A percentile compares a stretch with the other conserved stretches of the same genome.
Conservation (phyloP, 1,284 basidiomycete species). For the Amylostereum areolatum region DNA sequence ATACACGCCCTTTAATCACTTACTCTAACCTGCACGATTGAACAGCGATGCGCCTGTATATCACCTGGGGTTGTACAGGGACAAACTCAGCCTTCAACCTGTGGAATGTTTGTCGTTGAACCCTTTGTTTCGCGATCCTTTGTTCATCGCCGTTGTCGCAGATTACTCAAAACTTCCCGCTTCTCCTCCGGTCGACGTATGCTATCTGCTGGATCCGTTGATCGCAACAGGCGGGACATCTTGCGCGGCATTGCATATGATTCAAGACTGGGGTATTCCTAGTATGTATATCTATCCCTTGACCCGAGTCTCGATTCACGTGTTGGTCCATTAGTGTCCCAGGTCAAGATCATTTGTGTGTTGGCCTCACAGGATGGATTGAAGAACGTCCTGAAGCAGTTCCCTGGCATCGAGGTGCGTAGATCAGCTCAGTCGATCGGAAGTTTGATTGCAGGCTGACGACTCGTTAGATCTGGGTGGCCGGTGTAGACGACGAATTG, state of each 20-base stretch:
- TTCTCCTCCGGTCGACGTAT: constrained; percentile 70
- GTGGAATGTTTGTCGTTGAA: constrained; percentile 69
- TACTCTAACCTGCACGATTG: neutral
- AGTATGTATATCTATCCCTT: constrained; percentile 31
- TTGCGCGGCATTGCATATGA: constrained; percentile 78
- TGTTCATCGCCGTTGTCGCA: constrained; percentile 20
- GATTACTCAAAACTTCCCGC: constrained; percentile 92
- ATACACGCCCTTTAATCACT: neutral
- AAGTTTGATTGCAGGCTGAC: neutral
- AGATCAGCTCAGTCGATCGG: constrained; percentile 3
- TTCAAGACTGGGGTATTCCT: constrained; percentile 81
- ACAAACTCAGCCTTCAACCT: constrained; percentile 86
- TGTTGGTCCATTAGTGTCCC: constrained; percentile 36
- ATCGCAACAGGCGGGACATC: constrained; percentile 96
- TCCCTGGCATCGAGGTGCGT: constrained; percentile 77
- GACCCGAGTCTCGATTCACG: neutral
- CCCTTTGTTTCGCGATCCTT: neutral
- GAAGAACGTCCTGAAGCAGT: constrained; percentile 55
- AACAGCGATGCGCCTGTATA: constrained; percentile 74
- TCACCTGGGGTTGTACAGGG: constrained; percentile 86
- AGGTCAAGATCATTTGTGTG: constrained; percentile 82
- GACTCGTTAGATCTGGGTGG: constrained; percentile 71
- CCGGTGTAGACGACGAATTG: constrained; percentile 70
- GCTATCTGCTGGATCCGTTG: constrained; percentile 85
- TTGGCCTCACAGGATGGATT: constrained; percentile 78